Conservation (phyloP, 1,284 basidiomycete species). For the Cutaneotrichosporon arboriforme region DNA sequence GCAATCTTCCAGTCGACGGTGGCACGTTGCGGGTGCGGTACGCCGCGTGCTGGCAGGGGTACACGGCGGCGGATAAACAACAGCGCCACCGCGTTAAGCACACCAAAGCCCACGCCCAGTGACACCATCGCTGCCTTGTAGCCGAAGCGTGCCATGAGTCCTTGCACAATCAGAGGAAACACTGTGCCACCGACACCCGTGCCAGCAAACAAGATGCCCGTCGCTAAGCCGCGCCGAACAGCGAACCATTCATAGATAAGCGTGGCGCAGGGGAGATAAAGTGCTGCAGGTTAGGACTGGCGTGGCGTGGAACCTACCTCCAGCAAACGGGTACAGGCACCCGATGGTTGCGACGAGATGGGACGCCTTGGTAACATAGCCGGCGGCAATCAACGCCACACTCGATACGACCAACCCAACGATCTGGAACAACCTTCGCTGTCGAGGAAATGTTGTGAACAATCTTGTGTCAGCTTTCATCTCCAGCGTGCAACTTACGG, state of each 20-base stretch:
- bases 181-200: constrained; percentile 43
- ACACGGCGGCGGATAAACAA: constrained; percentile 42
- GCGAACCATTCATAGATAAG: constrained; percentile 47
- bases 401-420: constrained; percentile 28
- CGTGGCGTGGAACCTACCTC: neutral
- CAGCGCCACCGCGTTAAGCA: constrained; percentile 31
- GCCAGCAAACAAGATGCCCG: constrained; percentile 44
- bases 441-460: constrained; percentile 31
- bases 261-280: constrained; percentile 44
- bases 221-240: constrained; percentile 39
- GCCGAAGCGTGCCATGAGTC: constrained; percentile 37
- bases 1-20: constrained; percentile 24
- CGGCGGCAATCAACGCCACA: constrained; percentile 27
- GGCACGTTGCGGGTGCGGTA: neutral
- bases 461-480: constrained; percentile 17
- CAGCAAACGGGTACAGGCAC: constrained; percentile 38
- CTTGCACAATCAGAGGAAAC: constrained; percentile 41
- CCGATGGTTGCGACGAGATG: constrained; percentile 44
- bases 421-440: constrained; percentile 24
- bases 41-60: constrained; percentile 16
- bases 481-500: constrained; percentile 6
- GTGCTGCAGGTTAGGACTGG: constrained; percentile 15
- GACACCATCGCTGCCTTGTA: constrained; percentile 44
- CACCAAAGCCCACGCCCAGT: constrained; percentile 32
- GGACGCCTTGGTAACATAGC: constrained; percentile 37